Evolutionary conservation across 495 filamentous ascomycete species (phyloP), one percentile per base, ranked within the genome.

Genomic region (Penicillium paxilli): DNA sequence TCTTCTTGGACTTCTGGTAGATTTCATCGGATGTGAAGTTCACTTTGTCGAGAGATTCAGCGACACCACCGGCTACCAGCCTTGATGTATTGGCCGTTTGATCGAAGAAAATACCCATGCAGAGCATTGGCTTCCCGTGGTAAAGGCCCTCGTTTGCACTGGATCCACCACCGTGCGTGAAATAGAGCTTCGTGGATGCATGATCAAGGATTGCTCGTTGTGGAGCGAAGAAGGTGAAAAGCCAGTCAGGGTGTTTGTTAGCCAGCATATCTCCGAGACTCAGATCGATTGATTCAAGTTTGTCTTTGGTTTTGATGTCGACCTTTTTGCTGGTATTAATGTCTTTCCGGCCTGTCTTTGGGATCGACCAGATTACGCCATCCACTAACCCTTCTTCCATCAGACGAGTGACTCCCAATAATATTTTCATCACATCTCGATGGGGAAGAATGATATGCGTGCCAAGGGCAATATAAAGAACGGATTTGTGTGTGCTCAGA

Each of bases 101-200:
- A 35, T 72, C 73, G 16, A 62, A 65, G 60, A 65, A 73, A 38
- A 72, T 59, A 0, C 59, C 59, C 59, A 74, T 62, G 3, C 51
- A 54, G 0, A 75, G 33, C 54, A 73, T 65, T 9, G 62, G 63
- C 9, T 60, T 63, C 5, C 67, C 72, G 47, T 70, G 67, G 46
- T 57, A 73, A n/a, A 66, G 47, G 9, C 59, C 72, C 52, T 75
- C 72, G 47, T 73, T 75, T 19, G 66, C 69, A 19, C 63, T 69
- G 2, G 61, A 69, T 1, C 61, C 64, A 1, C 72, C 73, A 3
- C 64, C 71, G 46, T 74, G 71, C 0, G 66, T 74, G 11, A 74
- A 59, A 45, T 68, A 76, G 19, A 71, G 11, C 16, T 56, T 57
- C 10, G 59, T 68, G 8, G 48, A 50, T 0, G 47, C 16, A 23